Conservation (phyloP, 768 basidiomycete species). For the Russula sp. region DNA sequence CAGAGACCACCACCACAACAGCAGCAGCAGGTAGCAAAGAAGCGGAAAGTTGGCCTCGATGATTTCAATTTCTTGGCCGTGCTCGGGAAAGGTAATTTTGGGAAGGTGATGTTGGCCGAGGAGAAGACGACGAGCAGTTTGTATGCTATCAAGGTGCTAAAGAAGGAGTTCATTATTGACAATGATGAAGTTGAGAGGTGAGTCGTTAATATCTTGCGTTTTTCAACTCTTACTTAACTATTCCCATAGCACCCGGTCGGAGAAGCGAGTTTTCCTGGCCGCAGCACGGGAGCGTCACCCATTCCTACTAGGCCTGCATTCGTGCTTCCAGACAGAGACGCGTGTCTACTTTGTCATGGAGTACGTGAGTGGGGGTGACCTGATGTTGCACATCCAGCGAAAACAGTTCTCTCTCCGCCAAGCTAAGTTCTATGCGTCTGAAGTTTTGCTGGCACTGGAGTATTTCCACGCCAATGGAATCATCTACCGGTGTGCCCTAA, state of each 20-base stretch:
- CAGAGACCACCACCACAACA: slow-evolving; percentile 29
- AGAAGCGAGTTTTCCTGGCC: slow-evolving; percentile 96
- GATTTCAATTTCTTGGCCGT: slow-evolving; percentile 99
- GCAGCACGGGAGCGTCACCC: slow-evolving; percentile 97
- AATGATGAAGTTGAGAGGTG: slow-evolving; percentile 99
- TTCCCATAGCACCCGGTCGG: slow-evolving; percentile 79
- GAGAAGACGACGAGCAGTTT: slow-evolving; percentile 87
- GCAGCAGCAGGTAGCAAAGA: slow-evolving; percentile 31
- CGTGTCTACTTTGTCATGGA: slow-evolving; percentile 99
- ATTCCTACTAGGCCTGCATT: slow-evolving; percentile 92
- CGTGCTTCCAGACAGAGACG: slow-evolving; percentile 99
- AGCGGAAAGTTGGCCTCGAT: slow-evolving; percentile 90
- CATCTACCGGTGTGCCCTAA: slow-evolving; percentile 77
- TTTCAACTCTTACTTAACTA: not conserved
- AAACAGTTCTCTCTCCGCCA: slow-evolving; percentile 98
- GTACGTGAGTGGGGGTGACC: slow-evolving; percentile 96
- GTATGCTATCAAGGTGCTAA: slow-evolving; percentile 99
- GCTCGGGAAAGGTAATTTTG: slow-evolving; percentile 98
- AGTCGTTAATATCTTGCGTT: slow-evolving; percentile 18
- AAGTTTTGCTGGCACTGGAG: slow-evolving; percentile 91
- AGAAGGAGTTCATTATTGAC: slow-evolving; percentile 99
- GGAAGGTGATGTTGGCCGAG: slow-evolving; percentile 99
- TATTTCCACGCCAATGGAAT: slow-evolving; percentile 99
- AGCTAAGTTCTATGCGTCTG: slow-evolving; percentile 98
- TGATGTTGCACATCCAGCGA: slow-evolving; percentile 99